Evolutionary conservation across 2,329 filamentous ascomycete species (phyloP), one percentile per base, ranked within the genome.

Genomic region (Rhynchosporium agropyri): DNA sequence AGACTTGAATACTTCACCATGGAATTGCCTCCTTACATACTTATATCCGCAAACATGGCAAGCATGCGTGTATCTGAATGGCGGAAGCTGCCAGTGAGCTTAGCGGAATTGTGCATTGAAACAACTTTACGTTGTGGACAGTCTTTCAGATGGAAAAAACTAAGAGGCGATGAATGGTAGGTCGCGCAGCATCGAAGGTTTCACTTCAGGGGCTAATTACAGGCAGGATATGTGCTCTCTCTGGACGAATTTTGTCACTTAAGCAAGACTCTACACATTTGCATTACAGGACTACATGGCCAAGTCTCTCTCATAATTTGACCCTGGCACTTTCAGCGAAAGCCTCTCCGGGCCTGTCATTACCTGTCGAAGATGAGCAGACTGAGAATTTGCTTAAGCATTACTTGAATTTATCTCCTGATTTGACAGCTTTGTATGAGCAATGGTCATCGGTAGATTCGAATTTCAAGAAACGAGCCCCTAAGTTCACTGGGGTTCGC

Each of bases 111-210:
- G 3, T 97, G 92, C 75, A 92, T 99, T 68, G 92, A 97, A 71
- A 99, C 94, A 0, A 97, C 92, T 0, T 80, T 99, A 40, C 88
- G 94, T 66, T 99, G 95, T 75, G 95, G 95, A 3, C 95, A 99
- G 76, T 97, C 94, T 0, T 99, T 99, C 71, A 88, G 94, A 79
- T 99, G 95, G 95, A 89, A 89, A 65, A 92, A 93, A 74, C 85
- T 91, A 55, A 84, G 83, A 55, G 87, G 92, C 73, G 87, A 93
- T 74, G 89, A 94, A 80, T 99, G 95, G 95, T 90, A 38, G 36
- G 61, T n/a, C 71, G 64, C 64, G 26, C 9, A 42, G 38, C 33
- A 43, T 54, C n/a, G n/a, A 43, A 53, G n/a, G 36, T 7, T 59
- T 50, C 9, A 45, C 60, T 15, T 68, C 20, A 63, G 62, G 54